phyloP scores from a whole-genome alignment of 768 basidiomycete genomes.

The Kwoniella heveanensis region DNA sequence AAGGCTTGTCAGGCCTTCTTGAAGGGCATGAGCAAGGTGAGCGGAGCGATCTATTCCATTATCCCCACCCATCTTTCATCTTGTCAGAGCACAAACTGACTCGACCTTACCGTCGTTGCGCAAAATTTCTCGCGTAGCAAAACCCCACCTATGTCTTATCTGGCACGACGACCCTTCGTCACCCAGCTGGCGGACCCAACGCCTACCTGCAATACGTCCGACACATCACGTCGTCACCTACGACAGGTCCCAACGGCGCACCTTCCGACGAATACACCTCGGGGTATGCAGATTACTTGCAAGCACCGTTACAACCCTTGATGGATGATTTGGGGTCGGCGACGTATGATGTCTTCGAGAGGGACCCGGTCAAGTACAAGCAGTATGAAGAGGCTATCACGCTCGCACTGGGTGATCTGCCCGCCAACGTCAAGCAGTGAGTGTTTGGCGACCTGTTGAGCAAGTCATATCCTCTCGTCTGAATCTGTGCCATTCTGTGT shows the following conservation, averaged over 20 bases:
- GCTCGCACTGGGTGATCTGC: constrained; percentile 74
- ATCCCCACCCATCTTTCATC: too few relatives aligned
- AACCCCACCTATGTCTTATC: constrained; percentile 81
- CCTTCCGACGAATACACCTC: constrained; percentile 36
- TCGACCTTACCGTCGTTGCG: too few relatives aligned
- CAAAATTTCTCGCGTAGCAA: constrained; percentile 63
- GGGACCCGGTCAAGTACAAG: constrained; percentile 93
- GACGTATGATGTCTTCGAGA: constrained; percentile 96
- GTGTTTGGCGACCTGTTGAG: constrained; percentile 41
- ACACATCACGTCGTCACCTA: constrained; percentile 46
- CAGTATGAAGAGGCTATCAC: constrained; percentile 94
- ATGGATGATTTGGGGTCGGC: constrained; percentile 96
- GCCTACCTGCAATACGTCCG: constrained; percentile 82
- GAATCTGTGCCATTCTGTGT: too few relatives aligned
- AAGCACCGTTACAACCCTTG: constrained; percentile 91
- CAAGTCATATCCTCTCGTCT: too few relatives aligned
- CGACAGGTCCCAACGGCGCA: constrained; percentile 11
- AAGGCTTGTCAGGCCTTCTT: constrained; percentile 91
- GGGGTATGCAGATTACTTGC: constrained; percentile 86
- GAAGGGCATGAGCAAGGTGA: constrained; percentile 64
- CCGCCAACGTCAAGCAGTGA: constrained; percentile 65
- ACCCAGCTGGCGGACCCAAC: constrained; percentile 75
- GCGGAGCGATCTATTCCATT: too few relatives aligned
- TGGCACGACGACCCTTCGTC: constrained; percentile 66
- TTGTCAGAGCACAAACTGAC: too few relatives aligned